Percentiles rank a stretch among this genome's conserved stretches.
Conservation (phyloP, 2,329 filamentous ascomycete species). For the Fusarium temperatum region DNA sequence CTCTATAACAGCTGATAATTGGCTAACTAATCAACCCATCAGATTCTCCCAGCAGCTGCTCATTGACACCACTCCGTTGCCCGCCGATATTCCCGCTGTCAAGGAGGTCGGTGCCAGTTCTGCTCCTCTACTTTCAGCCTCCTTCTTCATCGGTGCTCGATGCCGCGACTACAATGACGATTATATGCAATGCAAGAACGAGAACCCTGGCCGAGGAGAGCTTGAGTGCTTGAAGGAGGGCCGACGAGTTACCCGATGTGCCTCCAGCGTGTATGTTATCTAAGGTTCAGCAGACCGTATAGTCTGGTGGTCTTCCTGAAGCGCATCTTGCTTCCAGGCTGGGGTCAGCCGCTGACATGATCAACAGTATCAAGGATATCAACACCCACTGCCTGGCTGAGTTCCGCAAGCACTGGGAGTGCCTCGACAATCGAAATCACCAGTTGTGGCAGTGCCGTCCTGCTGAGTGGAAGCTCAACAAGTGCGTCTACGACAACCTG, state of each 20-base stretch:
- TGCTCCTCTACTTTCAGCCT: conserved; percentile 88
- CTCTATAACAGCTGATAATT: conserved; percentile 21
- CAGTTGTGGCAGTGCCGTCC: conserved; percentile 95
- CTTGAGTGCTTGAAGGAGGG: conserved; percentile 96
- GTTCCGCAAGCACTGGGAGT: conserved; percentile 95
- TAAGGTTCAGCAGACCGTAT: background rate
- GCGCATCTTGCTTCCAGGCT: background rate
- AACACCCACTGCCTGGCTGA: conserved; percentile 92
- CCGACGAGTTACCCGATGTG: conserved; percentile 94
- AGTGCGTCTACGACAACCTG: conserved; percentile 94
- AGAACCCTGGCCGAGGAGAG: conserved; percentile 90
- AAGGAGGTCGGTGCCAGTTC: conserved; percentile 93
- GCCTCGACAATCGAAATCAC: conserved; percentile 97
- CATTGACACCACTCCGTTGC: conserved; percentile 95
- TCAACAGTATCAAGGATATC: conserved; percentile 83
- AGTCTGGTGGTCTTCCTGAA: background rate
- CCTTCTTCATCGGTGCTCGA: conserved; percentile 96
- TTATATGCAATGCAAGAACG: conserved; percentile 99
- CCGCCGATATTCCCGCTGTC: conserved; percentile 89
- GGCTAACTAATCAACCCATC: conserved; percentile 46
- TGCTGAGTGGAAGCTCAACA: conserved; percentile 88
- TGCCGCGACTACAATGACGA: conserved; percentile 98
- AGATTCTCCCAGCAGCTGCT: conserved; percentile 96
- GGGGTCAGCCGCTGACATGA: conserved; percentile 23
- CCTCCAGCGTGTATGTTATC: conserved; percentile 86